Evolutionary conservation across 441 rosid species (phyloP).

Genomic region (Corymbia citriodora): DNA sequence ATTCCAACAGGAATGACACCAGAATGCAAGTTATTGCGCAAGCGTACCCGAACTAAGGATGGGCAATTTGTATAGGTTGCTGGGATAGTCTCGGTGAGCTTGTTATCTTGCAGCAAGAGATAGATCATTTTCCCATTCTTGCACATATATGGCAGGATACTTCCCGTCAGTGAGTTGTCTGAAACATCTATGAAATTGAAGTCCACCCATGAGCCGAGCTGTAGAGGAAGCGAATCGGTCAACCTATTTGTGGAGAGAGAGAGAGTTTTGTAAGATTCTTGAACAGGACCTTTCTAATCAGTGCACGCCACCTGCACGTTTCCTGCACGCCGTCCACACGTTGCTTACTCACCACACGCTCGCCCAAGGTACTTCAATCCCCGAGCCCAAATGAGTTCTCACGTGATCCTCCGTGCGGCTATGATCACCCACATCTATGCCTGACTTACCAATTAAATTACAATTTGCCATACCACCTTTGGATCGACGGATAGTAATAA

Average conservation of each 20-base stretch:
- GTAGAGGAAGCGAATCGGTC: conserved; percentile 42
- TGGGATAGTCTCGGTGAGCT: conserved; percentile 40
- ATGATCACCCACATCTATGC: no score
- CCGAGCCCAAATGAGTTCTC: no score
- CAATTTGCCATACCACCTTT: no score
- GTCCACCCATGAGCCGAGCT: conserved; percentile 39
- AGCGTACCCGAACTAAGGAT: conserved; percentile 37
- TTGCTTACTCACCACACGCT: no score
- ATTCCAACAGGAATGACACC: conserved; percentile 40
- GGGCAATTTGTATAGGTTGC: conserved; percentile 31
- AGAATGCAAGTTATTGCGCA: conserved; percentile 45
- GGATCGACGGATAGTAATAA: conserved; percentile 13
- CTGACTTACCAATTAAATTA: no score
- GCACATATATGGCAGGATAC: conserved; percentile 54
- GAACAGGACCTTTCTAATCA: background rate
- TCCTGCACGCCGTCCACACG: no score
- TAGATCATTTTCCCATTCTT: conserved; percentile 38
- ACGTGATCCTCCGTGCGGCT: no score
- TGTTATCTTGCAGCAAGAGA: conserved; percentile 42
- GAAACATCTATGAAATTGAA: conserved; percentile 43
- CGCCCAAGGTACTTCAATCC: no score
- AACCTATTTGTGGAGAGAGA: conserved; percentile 38
- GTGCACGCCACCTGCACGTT: no score
- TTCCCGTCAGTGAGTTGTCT: conserved; percentile 48
- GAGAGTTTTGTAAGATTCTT: conserved; percentile 34